A percentile compares a stretch with the other conserved stretches of the same genome.
Conservation (phyloP, 352 stramenopile genomes). For the Pythium aphanidermatum region DNA sequence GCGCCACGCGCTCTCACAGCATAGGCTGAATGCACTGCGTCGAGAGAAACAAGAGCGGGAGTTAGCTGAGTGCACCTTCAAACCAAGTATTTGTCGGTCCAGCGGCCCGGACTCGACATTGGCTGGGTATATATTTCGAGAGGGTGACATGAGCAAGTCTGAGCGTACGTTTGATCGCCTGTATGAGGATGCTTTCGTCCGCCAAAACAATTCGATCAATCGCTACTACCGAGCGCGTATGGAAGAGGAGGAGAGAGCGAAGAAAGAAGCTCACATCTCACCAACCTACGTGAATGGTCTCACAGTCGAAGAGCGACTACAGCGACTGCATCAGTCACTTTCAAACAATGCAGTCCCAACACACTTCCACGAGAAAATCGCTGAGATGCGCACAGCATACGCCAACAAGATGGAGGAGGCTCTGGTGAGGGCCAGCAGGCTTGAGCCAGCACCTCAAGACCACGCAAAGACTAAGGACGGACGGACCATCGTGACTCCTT, state of each 20-base stretch:
- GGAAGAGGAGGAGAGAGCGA: slow-evolving; percentile 36
- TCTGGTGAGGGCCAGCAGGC: slow-evolving; percentile 22
- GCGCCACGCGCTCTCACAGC: slow-evolving; percentile 19
- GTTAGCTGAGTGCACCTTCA: slow-evolving; percentile 50
- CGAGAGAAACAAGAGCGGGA: slow-evolving; percentile 30
- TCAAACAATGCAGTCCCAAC: slow-evolving; percentile 37
- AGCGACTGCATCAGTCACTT: slow-evolving; percentile 31
- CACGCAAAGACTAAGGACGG: slow-evolving; percentile 33
- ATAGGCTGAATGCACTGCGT: slow-evolving; percentile 27
- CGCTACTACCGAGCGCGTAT: slow-evolving; percentile 33
- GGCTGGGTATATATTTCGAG: not conserved
- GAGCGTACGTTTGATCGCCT: slow-evolving; percentile 33
- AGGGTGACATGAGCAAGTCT: slow-evolving; percentile 1
- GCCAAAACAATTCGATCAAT: slow-evolving; percentile 34
- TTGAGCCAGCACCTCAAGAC: slow-evolving; percentile 19
- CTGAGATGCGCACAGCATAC: slow-evolving; percentile 33
- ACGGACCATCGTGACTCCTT: slow-evolving; percentile 40
- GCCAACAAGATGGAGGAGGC: slow-evolving; percentile 25
- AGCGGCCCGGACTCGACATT: slow-evolving; percentile 3
- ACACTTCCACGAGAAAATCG: slow-evolving; percentile 49
- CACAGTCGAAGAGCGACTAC: slow-evolving; percentile 41
- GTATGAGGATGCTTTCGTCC: slow-evolving; percentile 46
- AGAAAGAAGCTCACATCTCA: slow-evolving; percentile 29
- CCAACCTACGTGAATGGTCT: slow-evolving; percentile 46
- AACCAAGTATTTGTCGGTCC: slow-evolving; percentile 19